phyloP scores from a whole-genome alignment of 2,329 filamentous ascomycete species.

The Talaromyces sp. region DNA sequence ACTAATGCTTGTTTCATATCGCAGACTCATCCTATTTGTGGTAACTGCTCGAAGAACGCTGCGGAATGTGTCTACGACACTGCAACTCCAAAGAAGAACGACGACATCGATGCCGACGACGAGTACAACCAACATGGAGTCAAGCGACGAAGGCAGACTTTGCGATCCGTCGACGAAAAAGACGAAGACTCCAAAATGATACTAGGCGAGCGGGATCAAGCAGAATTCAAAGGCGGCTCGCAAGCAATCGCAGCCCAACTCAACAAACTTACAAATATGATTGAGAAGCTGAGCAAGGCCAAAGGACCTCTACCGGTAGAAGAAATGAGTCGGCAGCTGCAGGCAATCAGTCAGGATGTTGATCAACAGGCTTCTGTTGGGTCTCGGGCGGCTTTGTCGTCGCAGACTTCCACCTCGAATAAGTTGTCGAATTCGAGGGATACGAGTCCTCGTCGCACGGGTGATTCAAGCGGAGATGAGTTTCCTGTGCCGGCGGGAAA shows the following conservation, averaged over 20 bases:
- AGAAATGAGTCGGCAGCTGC: constrained; percentile 16
- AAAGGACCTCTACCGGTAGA: constrained; percentile 24
- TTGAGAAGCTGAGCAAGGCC: constrained; percentile 40
- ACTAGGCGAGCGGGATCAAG: constrained; percentile 27
- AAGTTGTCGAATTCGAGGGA: constrained; percentile 22
- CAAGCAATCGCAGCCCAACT: constrained; percentile 43
- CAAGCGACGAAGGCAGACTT: constrained; percentile 34
- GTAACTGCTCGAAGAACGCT: constrained; percentile 44
- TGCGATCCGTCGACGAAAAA: constrained; percentile 29
- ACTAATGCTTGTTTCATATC: not conserved
- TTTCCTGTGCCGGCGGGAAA: constrained; percentile 42
- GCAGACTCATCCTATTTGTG: constrained; percentile 45
- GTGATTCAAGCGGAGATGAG: constrained; percentile 38
- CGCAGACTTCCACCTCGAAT: constrained; percentile 16
- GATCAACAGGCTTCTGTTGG: constrained; percentile 10
- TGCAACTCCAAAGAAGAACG: constrained; percentile 26
- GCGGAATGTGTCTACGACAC: constrained; percentile 43
- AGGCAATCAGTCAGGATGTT: constrained; percentile 12
- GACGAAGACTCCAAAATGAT: constrained; percentile 33
- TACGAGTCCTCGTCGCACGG: constrained; percentile 33
- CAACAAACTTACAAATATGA: constrained; percentile 44
- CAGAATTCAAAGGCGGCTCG: constrained; percentile 28
- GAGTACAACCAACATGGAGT: constrained; percentile 30
- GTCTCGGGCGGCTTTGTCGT: constrained; percentile 13
- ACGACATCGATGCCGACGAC: constrained; percentile 17